Percentiles rank a stretch among this genome's conserved stretches.
These are phyloP conservation scores for Aspergillus amoenus DNA, from an alignment of 2,329 filamentous ascomycete species.

Conservation along the genomic window DNA sequence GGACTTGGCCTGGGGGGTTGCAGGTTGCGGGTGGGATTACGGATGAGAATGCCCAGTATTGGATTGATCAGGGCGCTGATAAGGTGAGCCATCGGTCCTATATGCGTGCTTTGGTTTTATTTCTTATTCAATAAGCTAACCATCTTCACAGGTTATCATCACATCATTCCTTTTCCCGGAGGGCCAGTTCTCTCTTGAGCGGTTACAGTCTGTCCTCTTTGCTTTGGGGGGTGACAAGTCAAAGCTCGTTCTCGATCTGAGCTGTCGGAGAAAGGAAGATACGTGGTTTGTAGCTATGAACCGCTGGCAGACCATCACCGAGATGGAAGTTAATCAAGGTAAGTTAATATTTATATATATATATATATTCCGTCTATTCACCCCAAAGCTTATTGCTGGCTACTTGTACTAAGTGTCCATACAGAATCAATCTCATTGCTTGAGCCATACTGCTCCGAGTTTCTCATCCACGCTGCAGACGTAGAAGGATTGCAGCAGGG, in stretches of 20 bases:
- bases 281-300: conserved; percentile 98
- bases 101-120: conserved; percentile 6
- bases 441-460: conserved; percentile 92
- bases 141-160: conserved; percentile 75
- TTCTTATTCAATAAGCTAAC: not conserved
- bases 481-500: conserved; percentile 92
- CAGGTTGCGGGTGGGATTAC: conserved; percentile 95
- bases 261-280: conserved; percentile 73
- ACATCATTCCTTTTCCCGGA: conserved; percentile 92
- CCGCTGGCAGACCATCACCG: conserved; percentile 97
- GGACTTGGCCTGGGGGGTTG: conserved; percentile 73
- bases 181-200: conserved; percentile 74
- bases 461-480: conserved; percentile 94
- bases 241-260: conserved; percentile 92
- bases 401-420: not conserved
- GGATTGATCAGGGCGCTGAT: conserved; percentile 84
- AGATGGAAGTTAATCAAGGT: conserved; percentile 92
- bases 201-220: conserved; percentile 71
- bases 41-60: conserved; percentile 76
- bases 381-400: not conserved
- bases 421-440: conserved; percentile 76
- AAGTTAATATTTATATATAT: conserved; percentile 19
- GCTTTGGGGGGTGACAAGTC: conserved; percentile 71
- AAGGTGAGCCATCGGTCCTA: conserved; percentile 61
- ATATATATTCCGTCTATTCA: no score